Conservation (phyloP, 164 flowering plant genomes). For the Stephania cephalantha region DNA sequence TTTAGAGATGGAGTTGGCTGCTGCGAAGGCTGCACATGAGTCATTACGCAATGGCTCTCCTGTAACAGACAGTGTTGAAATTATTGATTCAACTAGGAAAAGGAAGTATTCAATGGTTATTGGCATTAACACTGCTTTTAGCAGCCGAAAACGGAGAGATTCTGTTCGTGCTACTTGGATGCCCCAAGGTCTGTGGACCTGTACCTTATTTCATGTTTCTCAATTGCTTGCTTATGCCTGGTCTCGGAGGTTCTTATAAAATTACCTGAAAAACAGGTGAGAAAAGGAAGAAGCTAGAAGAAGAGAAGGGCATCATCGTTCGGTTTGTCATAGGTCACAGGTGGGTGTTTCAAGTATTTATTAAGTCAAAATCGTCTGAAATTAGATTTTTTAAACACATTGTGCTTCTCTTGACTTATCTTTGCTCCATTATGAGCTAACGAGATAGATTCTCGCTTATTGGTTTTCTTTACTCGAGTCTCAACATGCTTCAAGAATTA, state of each 20-base stretch:
- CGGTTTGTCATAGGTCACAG: constrained; percentile 94
- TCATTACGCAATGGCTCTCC: constrained; percentile 36
- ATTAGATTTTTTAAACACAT: neutral
- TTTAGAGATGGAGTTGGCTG: constrained; percentile 54
- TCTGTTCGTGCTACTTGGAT: constrained; percentile 85
- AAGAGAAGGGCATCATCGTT: constrained; percentile 59
- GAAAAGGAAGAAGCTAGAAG: constrained; percentile 63
- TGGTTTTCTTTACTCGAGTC: no score
- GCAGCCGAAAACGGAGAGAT: constrained; percentile 75
- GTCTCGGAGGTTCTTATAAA: neutral
- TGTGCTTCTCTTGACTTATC: neutral
- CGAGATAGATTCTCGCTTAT: neutral
- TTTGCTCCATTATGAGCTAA: neutral
- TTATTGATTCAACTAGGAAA: constrained; percentile 23
- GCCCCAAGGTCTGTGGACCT: constrained; percentile 54
- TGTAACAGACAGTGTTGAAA: constrained; percentile 23
- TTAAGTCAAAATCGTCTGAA: neutral
- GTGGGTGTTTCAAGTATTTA: constrained; percentile 19
- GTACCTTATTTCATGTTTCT: constrained; percentile 5
- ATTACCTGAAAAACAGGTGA: constrained; percentile 38
- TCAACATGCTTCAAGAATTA: no score
- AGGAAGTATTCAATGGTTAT: constrained; percentile 69
- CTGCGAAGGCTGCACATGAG: constrained; percentile 50
- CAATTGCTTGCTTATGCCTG: constrained; percentile 3
- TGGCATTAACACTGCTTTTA: constrained; percentile 80